Evolutionary conservation across 345 rosid species (phyloP), one percentile per base, ranked within the genome.

Genomic region (Acer saccharum): DNA sequence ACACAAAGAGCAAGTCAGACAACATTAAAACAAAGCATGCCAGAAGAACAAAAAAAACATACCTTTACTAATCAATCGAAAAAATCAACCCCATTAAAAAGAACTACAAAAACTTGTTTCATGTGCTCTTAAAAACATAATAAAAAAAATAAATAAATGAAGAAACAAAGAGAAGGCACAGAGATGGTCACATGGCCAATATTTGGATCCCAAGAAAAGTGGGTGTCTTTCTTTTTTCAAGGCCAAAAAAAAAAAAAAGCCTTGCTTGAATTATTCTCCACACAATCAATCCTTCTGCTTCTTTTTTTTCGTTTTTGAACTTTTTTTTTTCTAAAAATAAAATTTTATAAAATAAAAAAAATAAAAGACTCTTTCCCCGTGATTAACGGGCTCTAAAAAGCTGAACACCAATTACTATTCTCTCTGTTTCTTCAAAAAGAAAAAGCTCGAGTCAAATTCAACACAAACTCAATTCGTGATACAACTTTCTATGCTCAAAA

Each of bases 381-480:
- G 80, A 88, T 83, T 84, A 73, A 70, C 86, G 90, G 85, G 39
- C 61, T 61, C 62, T 62, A 75, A 87, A 83, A 67, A 39, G 65
- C 54, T 25, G 14, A 73, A 54, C 18, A 48, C 61, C 60, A 48
- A 50, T 48, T 14, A 68, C 52, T 44, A 44, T 32, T 68, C 20
- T 16, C 61, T 60, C 25, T 60, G 64, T 20, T 16, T 60, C 64
- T 60, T 60, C 16, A 68, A 68, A 44, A 68, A 44, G 7, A 68
- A 43, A 68, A 68, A 44, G 43, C 17, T 16, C 69, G 25, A 20
- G 20, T 57, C 50, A 57, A 72, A 57, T 17, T 35, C 16, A 35
- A 12, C 7, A 55, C 25, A 57, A 55, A 18, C 7, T 1, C 25
- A 68, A 20, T 21, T 12, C 16, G 16, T 46, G 14, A 27, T 44